These are phyloP conservation scores for Gynochthodes officinalis DNA, from an alignment of 257 asterid genomes.

Conservation along the genomic window DNA sequence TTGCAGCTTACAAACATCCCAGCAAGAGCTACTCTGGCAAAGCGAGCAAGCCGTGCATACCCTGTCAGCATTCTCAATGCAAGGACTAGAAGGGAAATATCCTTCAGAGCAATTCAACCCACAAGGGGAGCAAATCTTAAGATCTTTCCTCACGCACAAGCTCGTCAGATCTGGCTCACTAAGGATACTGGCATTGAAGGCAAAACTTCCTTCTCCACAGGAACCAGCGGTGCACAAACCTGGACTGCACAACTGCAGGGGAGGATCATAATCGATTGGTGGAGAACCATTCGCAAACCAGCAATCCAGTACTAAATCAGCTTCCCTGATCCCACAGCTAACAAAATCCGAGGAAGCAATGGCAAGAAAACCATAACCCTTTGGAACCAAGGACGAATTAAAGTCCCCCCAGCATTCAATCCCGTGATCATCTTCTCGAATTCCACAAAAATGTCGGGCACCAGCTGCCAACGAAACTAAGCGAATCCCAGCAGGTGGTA, in stretches of 20 bases:
- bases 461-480: conserved; percentile 79
- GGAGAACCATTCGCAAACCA: conserved; percentile 56
- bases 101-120: conserved; percentile 72
- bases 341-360: conserved; percentile 69
- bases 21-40: conserved; percentile 84
- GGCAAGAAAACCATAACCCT: conserved; percentile 74
- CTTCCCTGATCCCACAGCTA: conserved; percentile 80
- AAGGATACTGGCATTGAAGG: conserved; percentile 83
- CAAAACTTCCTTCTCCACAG: conserved; percentile 65
- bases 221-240: conserved; percentile 60
- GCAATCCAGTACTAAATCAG: conserved; percentile 86
- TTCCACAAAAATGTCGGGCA: conserved; percentile 72
- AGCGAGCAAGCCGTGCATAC: conserved; percentile 93
- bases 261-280: conserved; percentile 61
- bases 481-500: conserved; percentile 48
- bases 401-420: conserved; percentile 87
- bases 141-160: conserved; percentile 73
- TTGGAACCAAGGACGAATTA: conserved; percentile 65
- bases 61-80: conserved; percentile 63
- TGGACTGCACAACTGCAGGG: conserved; percentile 91
- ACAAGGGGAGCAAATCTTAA: conserved; percentile 80
- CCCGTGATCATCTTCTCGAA: conserved; percentile 75
- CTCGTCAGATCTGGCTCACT: conserved; percentile 81
- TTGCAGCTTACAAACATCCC: conserved; percentile 55
- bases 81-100: conserved; percentile 71